Evolutionary conservation across 768 basidiomycete genomes (phyloP), one percentile per base, ranked within the genome.

Genomic region (Lepiota subincarnata): DNA sequence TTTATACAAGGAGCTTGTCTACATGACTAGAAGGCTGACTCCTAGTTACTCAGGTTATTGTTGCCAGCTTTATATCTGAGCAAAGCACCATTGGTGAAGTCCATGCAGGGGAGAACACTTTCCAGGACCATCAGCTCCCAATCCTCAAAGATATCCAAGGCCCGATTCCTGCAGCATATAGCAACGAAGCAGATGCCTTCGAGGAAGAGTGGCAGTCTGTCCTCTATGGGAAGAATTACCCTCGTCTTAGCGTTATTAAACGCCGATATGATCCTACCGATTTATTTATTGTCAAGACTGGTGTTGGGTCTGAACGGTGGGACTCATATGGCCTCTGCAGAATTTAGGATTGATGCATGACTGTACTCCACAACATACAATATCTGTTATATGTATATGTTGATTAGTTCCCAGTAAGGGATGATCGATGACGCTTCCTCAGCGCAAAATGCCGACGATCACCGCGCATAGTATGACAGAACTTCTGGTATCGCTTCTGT

Each of bases 141-240:
- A 63, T 68, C 14, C 52, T 70, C 19, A 57, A 62, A 35, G 4
- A 11, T 7, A 48, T 70, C 26, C 57, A 68, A 1, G 68, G 70
- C 2, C 35, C 57, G 3, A 56, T 62, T 16, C 64, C 64, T 28
- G 70, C 65, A 6, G 57, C 70, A 11, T 72, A 73, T 57, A 64
- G 66, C 4, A 70, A 72, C 47, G 70, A 71, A 52, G 72, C 62
- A 4, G 71, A 73, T 28, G 47, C 59, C 2, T 54, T 62, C 6
- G 69, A 73, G 53, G 55, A 60, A 0, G 54, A 67, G 40, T 70
- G 69, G 59, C 62, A 59, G 34, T 59, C 61, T n/a, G 68, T 66
- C 1, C 68, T 69, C 58, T 73, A 61, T 55, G 70, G 71, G 14
- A 52, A 64, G 2, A 71, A 70, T 42, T 72, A 70, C 38, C 54